Conservation (phyloP, 768 basidiomycete genomes). For the Macrolepiota dolichaula region DNA sequence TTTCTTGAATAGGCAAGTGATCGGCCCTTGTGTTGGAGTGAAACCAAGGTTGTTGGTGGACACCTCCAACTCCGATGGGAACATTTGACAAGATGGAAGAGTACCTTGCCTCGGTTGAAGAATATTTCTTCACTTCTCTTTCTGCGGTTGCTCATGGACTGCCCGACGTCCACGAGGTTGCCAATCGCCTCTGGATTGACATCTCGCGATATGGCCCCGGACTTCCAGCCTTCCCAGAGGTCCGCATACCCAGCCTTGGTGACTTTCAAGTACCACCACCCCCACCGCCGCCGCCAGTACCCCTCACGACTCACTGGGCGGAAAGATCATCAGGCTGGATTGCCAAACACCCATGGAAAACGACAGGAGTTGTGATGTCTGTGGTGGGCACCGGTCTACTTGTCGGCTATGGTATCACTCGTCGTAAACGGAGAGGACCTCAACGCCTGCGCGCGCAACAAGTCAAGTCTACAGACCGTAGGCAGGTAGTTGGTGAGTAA, state of each 20-base stretch:
- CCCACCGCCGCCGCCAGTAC: conserved; percentile 62
- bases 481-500: conserved; percentile 67
- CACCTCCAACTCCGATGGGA: conserved; percentile 23
- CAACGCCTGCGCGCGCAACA: conserved; percentile 36
- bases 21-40: conserved; percentile 44
- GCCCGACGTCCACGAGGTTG: conserved; percentile 59
- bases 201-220: conserved; percentile 78
- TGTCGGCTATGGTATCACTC: conserved; percentile 44
- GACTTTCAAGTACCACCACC: conserved; percentile 63
- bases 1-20: conserved; percentile 24
- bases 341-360: conserved; percentile 57
- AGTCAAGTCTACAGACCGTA: conserved; percentile 47
- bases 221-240: conserved; percentile 48
- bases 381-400: conserved; percentile 60
- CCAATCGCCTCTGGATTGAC: conserved; percentile 73
- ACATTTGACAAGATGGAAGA: conserved; percentile 68
- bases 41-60: conserved; percentile 4
- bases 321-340: conserved; percentile 51
- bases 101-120: conserved; percentile 64
- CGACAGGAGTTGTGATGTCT: conserved; percentile 51
- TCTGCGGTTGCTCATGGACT: conserved; percentile 56
- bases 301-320: conserved; percentile 43
- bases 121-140: conserved; percentile 53
- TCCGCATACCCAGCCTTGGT: conserved; percentile 61
- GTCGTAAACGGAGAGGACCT: not conserved